A percentile compares a stretch with the other conserved stretches of the same genome.
Conservation (phyloP, 192 early-diverging fungal genomes). For the Backusella psychrophila region DNA sequence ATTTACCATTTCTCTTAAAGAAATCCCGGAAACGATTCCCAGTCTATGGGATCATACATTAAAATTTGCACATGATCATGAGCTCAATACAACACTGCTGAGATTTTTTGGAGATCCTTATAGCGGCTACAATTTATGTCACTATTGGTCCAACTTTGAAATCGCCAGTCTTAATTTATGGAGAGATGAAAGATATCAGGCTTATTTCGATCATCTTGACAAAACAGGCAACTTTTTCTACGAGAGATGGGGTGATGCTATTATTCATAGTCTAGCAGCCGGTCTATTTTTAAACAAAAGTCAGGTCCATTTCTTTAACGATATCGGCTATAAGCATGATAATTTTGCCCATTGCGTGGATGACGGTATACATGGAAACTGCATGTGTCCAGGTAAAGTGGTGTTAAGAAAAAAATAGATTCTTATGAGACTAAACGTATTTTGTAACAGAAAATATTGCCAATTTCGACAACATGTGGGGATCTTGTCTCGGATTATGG, state of each 20-base stretch:
- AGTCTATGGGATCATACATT: constrained; percentile 59
- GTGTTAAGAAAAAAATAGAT: no score
- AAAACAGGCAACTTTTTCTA: constrained; percentile 83
- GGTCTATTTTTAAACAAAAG: constrained; percentile 52
- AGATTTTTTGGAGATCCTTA: constrained; percentile 47
- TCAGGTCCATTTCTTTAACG: constrained; percentile 69
- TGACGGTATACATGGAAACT: constrained; percentile 34
- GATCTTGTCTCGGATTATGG: constrained; percentile 26
- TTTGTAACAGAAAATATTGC: constrained; percentile 11
- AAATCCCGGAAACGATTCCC: constrained; percentile 55
- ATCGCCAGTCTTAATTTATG: constrained; percentile 73
- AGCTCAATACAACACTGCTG: constrained; percentile 22
- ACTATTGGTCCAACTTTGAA: constrained; percentile 81
- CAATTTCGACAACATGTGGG: constrained; percentile 28
- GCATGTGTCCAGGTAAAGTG: constrained; percentile 25
- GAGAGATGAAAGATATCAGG: constrained; percentile 57
- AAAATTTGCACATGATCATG: constrained; percentile 48
- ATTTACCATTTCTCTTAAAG: constrained; percentile 61
- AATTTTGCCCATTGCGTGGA: constrained; percentile 57
- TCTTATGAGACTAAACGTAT: no score
- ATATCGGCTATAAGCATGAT: constrained; percentile 67
- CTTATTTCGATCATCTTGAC: constrained; percentile 72
- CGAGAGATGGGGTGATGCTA: constrained; percentile 76
- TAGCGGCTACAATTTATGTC: constrained; percentile 61
- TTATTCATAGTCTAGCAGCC: constrained; percentile 64